Evolutionary conservation across 257 asterid species (phyloP), one percentile per base, ranked within the genome.

Genomic region (Asclepias syriaca): DNA sequence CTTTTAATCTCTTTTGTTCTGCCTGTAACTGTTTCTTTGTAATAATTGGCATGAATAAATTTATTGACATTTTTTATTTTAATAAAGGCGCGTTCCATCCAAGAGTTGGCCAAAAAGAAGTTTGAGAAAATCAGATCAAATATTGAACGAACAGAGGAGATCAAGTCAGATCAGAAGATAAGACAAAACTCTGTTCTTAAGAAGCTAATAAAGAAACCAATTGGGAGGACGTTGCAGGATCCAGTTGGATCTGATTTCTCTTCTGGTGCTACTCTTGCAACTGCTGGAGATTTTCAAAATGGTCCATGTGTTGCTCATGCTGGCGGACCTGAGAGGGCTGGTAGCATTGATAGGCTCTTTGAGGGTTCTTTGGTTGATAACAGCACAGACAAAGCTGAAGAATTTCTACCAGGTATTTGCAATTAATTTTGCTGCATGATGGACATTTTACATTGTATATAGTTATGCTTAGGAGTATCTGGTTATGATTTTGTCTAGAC

Each of bases 91-190:
- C 96, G 95, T 19, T 58, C 83, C 70, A 95, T 95, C 72, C 94
- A 82, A 86, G 99, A 95, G 86, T 76, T 92, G 79, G 99, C 98
- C 1, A 87, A 83, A 80, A 83, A 63, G 88, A 95, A 92, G 82
- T 92, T 95, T 72, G 73, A 80, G 68, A 89, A 89, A 73, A 27
- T 95, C 69, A 83, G 92, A 79, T 32, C 81, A 68, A 81, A 76
- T 32, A 70, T 57, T 73, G 92, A 79, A 56, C 82, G 70, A 69
- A 49, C 78, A 7, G 98, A 89, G 74, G 92, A 85, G 78, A 74
- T 77, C 77, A 87, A 90, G 74, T 77, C 87, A 12, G 99, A 95
- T 68, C 91, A 84, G 80, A 87, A 82, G 83, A 68, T 69, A 27
- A 77, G 80, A 78, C 39, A 78, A 15, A 76, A 82, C 65, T 81